Base-by-base conservation (phyloP, 352 stramenopile species). In the Peronospora tabacina region DNA sequence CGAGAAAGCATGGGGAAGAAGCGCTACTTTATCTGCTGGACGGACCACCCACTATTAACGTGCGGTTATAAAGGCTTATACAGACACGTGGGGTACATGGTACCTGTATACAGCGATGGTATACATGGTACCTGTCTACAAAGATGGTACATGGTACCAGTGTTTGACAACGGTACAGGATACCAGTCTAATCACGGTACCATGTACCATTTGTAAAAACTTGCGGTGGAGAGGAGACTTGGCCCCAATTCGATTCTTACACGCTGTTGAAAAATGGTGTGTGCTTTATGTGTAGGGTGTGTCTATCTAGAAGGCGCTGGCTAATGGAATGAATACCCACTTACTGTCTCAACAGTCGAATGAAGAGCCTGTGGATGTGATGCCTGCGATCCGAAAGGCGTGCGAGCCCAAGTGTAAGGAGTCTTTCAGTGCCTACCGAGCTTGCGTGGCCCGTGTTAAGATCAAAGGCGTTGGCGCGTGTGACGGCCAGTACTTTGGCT, bases 401-500 rank as follows among this genome's bases (percentile, higher is more conserved):
- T 98, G 90, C 66, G 77, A 95, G 64, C 87, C 87, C 50, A 95
- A 95, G 62, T 97, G 90, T 75, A 62, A 79, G 36, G 63, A 79
- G 50, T 81, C 79, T 55, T 86, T 86, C 52, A 77, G 82, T 57
- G 82, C 84, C 59, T 98, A 98, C 70, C 75, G 95, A 50, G 86
- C 74, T 12, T 98, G 93, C 64, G 70, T 95, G 39, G 72, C 92
- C 53, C 85, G 93, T 54, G 94, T 97, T 57, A 82, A 79, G 42
- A 76, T 75, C 56, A 96, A 95, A 70, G 87, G 87, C 42, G 85
- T 97, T 30, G 90, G 89, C 29, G 78, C 87, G 47, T 98, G 93
- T 66, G 90, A 97, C 59, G 88, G 87, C 58, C 95, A 96, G 78
- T 97, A 97, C 70, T 97, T 97, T 61, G 93, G 97, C 69, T 87